phyloP scores from a whole-genome alignment of 1,139 yeast genomes.

The Suhomyces terraborum region DNA sequence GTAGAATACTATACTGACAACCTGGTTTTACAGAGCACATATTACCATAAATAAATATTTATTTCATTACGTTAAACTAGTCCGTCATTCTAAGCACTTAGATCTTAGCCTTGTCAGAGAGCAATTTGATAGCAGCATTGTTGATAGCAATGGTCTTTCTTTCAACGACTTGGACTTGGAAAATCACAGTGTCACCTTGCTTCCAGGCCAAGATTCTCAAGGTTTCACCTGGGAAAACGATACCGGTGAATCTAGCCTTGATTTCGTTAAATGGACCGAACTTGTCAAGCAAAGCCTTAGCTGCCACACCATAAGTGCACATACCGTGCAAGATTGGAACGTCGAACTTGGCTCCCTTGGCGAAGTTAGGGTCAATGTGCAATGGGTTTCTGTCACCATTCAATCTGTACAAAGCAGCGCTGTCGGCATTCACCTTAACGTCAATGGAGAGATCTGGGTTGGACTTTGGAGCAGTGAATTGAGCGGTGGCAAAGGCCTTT shows the following conservation, averaged over 20 bases:
- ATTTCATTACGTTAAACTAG: slow-evolving; percentile 5
- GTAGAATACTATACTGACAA: too few relatives aligned
- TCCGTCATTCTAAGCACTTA: slow-evolving; percentile 18
- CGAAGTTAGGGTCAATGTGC: slow-evolving; percentile 91
- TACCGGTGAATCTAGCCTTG: slow-evolving; percentile 88
- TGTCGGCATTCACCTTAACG: slow-evolving; percentile 66
- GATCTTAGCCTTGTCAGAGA: slow-evolving; percentile 45
- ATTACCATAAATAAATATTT: slow-evolving; percentile 9
- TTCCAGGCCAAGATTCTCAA: slow-evolving; percentile 85
- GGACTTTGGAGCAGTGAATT: slow-evolving; percentile 65
- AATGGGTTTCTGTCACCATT: slow-evolving; percentile 95
- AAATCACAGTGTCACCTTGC: slow-evolving; percentile 64
- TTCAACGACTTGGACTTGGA: slow-evolving; percentile 83
- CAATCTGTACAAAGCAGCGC: slow-evolving; percentile 87
- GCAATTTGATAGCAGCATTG: slow-evolving; percentile 82
- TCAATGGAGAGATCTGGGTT: slow-evolving; percentile 67
- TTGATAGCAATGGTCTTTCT: slow-evolving; percentile 79
- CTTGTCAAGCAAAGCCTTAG: slow-evolving; percentile 73
- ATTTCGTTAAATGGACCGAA: slow-evolving; percentile 83
- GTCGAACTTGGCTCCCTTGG: slow-evolving; percentile 84
- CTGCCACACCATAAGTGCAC: slow-evolving; percentile 82
- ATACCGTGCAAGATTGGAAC: slow-evolving; percentile 92
- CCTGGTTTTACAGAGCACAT: too few relatives aligned
- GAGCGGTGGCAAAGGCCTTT: slow-evolving; percentile 60
- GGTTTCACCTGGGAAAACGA: slow-evolving; percentile 97